phyloP scores from a whole-genome alignment of 371 early-diverging fungal species.

The Cokeromyces recurvatus region DNA sequence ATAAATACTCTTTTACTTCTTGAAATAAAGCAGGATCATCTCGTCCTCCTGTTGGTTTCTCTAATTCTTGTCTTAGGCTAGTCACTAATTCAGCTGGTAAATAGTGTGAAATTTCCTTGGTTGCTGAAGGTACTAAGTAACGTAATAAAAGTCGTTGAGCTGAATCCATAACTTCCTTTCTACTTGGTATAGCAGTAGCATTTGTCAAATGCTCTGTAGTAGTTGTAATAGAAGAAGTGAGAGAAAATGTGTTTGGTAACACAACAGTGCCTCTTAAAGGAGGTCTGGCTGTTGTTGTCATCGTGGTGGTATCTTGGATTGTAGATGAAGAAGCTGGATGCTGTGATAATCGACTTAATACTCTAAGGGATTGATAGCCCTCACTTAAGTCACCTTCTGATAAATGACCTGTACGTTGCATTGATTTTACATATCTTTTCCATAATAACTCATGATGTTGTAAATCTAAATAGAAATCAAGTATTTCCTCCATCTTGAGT shows the following conservation, averaged over 20 bases:
- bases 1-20: slow-evolving; percentile 57
- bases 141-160: slow-evolving; percentile 51
- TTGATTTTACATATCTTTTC: slow-evolving; percentile 47
- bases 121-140: slow-evolving; percentile 54
- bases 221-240: neutral
- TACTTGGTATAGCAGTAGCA: slow-evolving; percentile 29
- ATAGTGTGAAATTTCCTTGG: slow-evolving; percentile 39
- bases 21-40: slow-evolving; percentile 53
- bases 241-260: no score
- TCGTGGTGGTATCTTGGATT: neutral
- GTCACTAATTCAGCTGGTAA: slow-evolving; percentile 33
- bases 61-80: slow-evolving; percentile 25
- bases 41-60: slow-evolving; percentile 15
- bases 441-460: slow-evolving; percentile 61
- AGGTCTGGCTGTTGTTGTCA: neutral
- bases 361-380: slow-evolving; percentile 33
- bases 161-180: slow-evolving; percentile 53
- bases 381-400: slow-evolving; percentile 39
- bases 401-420: slow-evolving; percentile 34
- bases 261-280: slow-evolving; percentile 1
- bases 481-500: slow-evolving; percentile 53
- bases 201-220: neutral
- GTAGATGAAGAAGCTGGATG: neutral
- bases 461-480: slow-evolving; percentile 68
- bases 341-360: slow-evolving; percentile 27